A percentile compares a stretch with the other conserved stretches of the same genome.
phyloP scores from a whole-genome alignment of 352 stramenopile genomes.

The Pilasporangium apinafurcum region DNA sequence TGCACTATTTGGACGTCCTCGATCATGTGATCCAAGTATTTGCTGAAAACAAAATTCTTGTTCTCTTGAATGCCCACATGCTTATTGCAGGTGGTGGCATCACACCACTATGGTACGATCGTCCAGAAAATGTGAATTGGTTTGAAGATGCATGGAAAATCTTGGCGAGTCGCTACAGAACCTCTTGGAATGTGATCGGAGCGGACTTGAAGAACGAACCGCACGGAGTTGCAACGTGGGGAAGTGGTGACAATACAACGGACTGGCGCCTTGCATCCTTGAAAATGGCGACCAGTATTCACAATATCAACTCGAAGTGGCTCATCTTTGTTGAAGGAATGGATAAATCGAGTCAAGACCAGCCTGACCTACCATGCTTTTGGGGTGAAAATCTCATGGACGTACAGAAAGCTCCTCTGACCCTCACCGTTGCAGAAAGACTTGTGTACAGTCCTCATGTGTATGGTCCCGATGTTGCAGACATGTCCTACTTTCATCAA shows the following conservation, averaged over 20 bases:
- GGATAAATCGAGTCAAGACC: constrained; percentile 7
- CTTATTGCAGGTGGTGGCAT: constrained; percentile 3
- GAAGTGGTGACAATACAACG: constrained; percentile 3
- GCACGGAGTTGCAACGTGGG: constrained; percentile 7
- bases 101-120: constrained; percentile 7
- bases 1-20: constrained; percentile 9
- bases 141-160: constrained; percentile 12
- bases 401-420: neutral
- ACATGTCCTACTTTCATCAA: constrained; percentile 1
- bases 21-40: constrained; percentile 9
- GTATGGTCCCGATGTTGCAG: constrained; percentile 5
- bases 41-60: constrained; percentile 7
- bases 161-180: constrained; percentile 8
- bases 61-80: constrained; percentile 10
- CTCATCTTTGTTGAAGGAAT: constrained; percentile 14
- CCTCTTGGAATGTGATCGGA: constrained; percentile 12
- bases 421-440: constrained; percentile 3
- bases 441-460: constrained; percentile 12
- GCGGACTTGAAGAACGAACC: constrained; percentile 14
- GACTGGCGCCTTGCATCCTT: constrained; percentile 8
- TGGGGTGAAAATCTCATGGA: constrained; percentile 13
- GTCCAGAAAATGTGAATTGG: constrained; percentile 2
- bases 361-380: neutral
- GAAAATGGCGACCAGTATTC: constrained; percentile 4
- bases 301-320: constrained; percentile 5